phyloP scores from a whole-genome alignment of 352 stramenopile species.

The Peronospora farinosa region DNA sequence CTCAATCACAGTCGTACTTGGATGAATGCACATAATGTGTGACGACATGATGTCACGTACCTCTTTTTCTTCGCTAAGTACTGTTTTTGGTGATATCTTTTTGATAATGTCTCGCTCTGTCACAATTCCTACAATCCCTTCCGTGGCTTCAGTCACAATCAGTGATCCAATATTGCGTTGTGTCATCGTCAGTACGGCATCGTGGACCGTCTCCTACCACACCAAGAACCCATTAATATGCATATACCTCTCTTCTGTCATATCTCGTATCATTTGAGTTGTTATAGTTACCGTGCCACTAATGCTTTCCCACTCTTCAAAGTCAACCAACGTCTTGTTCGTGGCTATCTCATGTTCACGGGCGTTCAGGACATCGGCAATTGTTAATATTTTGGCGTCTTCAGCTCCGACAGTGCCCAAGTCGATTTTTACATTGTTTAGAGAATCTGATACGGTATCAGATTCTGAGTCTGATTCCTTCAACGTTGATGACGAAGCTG shows the following conservation, averaged over 20 bases:
- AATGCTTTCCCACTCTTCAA: conserved; percentile 79
- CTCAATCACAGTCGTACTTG: conserved; percentile 76
- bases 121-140: conserved; percentile 75
- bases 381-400: conserved; percentile 61
- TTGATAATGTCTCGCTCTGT: conserved; percentile 78
- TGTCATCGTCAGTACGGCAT: conserved; percentile 70
- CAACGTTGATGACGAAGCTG: conserved; percentile 2
- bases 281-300: conserved; percentile 34
- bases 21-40: conserved; percentile 82
- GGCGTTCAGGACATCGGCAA: conserved; percentile 58
- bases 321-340: conserved; percentile 33
- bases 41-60: conserved; percentile 82
- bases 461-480: conserved; percentile 8
- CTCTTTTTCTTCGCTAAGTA: conserved; percentile 40
- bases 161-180: conserved; percentile 74
- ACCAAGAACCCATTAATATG: background rate
- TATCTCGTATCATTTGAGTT: background rate
- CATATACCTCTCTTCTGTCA: background rate
- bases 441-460: conserved; percentile 14
- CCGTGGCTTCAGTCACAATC: conserved; percentile 68
- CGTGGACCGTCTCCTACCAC: conserved; percentile 66
- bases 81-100: conserved; percentile 55
- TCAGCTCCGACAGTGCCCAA: conserved; percentile 52
- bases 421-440: conserved; percentile 40
- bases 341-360: conserved; percentile 49